Evolutionary conservation across 1,284 basidiomycete species (phyloP), one percentile per base, ranked within the genome.

Genomic region (Irpex lacteus): DNA sequence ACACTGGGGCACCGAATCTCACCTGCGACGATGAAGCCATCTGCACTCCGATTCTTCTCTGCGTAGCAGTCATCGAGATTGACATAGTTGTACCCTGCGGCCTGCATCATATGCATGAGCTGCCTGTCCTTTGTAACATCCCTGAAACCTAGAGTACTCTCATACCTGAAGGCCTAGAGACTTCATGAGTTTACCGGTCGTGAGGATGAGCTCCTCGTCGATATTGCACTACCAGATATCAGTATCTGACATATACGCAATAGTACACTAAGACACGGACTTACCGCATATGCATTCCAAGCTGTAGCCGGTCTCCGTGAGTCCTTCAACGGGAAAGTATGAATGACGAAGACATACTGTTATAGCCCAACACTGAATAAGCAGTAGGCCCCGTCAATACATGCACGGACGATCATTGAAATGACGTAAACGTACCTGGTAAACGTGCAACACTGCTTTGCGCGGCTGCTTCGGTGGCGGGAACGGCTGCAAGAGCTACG

Each of bases 181-280:
- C 65, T 74, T 72, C 74, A 80, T 75, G 26, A 74, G 64, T 9
- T 73, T 60, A 0, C 77, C 78, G 0, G 74, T 75, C 40, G 73
- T 66, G n/a, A 78, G 56, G 34, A 80, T 71, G 36, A 77, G 70
- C 13, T 73, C 68, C 64, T 79, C 72, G 62, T 77, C 72, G 63
- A 80, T 78, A 66, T 79, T 73, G 68, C 77, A 80, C 75, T 78
- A 61, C 9, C 32, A 34, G 44, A n/a, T 60, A 72, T 66, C 70
- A 69, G 69, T 36, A 53, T 49, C 21, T 49, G 26, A 13, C 18
- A 53, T 15, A 8, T 36, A 49, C 60, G 5, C 11, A 11, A 4
- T 5, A 13, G 15, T 11, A n/a, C n/a, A 11, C 6, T 5, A 34
- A 34, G 32, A n/a, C 13, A 0, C 40, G 40, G n/a, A 47, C 40